phyloP scores from a whole-genome alignment of 2,329 filamentous ascomycete genomes.

The Trichoderma aggressivum region DNA sequence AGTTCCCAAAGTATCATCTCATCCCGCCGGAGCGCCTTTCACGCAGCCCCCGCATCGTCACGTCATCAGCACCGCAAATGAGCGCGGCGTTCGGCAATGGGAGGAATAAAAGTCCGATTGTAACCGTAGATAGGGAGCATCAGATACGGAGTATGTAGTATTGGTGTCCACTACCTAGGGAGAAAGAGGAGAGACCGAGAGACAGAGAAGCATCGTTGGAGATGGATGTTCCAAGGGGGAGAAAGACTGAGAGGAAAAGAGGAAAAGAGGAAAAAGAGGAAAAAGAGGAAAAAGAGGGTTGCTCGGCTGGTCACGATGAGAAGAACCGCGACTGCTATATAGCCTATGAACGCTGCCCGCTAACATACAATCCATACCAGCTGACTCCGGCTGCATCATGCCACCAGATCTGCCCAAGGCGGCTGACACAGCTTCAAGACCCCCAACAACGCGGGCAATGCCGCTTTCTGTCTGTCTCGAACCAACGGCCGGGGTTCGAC shows the following conservation, averaged over 20 bases:
- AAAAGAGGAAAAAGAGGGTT: neutral
- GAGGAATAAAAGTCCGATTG: neutral
- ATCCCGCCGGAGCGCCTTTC: neutral
- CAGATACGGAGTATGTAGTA: neutral
- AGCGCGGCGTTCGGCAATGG: neutral
- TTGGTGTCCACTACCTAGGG: neutral
- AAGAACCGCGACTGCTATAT: neutral
- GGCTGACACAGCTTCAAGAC: neutral
- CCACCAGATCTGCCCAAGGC: neutral
- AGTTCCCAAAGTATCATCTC: neutral
- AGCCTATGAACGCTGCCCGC: neutral
- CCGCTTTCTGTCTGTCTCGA: neutral
- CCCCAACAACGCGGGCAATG: neutral
- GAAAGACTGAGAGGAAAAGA: neutral
- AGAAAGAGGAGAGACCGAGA: neutral
- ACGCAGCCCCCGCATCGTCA: constrained; percentile 12
- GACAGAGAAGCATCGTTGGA: neutral
- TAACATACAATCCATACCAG: neutral
- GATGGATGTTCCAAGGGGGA: neutral
- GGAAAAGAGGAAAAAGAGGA: too few relatives aligned
- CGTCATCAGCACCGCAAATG: constrained; percentile 14
- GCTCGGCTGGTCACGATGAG: neutral
- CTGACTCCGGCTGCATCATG: neutral
- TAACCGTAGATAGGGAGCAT: neutral
- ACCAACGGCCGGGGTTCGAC: neutral